Evolutionary conservation across 176 grass and related monocot genomes (phyloP).

Genomic region (Oryza rufipogon): DNA sequence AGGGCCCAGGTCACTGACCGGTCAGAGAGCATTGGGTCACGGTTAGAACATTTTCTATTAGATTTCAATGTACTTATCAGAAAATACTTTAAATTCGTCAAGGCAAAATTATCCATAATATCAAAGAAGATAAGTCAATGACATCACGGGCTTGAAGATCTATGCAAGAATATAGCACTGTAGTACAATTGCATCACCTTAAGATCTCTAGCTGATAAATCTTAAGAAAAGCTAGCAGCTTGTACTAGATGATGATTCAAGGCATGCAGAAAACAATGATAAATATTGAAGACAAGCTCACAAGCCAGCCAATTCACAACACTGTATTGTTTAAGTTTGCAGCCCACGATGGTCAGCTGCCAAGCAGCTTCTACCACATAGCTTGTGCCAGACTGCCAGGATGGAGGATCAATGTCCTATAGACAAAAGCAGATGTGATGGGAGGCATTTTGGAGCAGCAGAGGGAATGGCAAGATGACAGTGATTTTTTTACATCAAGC

Average conservation of each 20-base stretch:
- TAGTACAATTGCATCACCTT: background rate
- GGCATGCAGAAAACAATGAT: background rate
- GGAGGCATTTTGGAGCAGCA: background rate
- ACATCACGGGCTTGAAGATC: background rate
- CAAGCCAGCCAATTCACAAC: too few relatives aligned
- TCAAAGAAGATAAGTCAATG: background rate
- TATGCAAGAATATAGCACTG: background rate
- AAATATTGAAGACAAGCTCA: too few relatives aligned
- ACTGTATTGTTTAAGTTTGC: background rate
- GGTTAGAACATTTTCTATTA: background rate
- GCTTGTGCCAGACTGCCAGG: background rate
- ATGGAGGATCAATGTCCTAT: background rate
- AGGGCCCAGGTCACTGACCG: background rate
- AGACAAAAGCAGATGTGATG: background rate
- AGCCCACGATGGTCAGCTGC: background rate
- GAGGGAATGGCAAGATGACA: background rate
- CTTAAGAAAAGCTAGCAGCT: background rate
- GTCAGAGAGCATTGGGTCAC: background rate
- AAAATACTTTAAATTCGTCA: background rate
- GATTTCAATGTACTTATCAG: background rate
- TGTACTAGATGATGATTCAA: background rate
- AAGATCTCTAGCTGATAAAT: background rate
- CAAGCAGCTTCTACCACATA: background rate
- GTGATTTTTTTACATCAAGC: background rate
- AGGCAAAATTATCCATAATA: background rate